These are phyloP conservation scores for Lenzites betulinus DNA, from an alignment of 768 basidiomycete genomes.

Conservation along the genomic window DNA sequence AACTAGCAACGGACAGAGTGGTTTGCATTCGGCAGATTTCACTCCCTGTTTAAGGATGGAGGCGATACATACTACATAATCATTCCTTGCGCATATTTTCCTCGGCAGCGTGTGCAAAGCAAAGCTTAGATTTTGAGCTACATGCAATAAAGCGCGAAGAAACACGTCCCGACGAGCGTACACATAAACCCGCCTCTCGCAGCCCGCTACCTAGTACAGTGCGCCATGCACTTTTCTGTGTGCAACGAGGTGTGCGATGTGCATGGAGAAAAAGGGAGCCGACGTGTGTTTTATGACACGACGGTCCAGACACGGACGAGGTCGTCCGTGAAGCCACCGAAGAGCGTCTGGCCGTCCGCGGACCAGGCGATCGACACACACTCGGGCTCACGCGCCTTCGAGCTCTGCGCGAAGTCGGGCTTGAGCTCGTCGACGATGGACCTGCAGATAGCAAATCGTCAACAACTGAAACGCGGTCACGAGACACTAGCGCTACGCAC, in stretches of 20 bases:
- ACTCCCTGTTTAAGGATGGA: too few species aligned
- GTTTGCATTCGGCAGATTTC: too few species aligned
- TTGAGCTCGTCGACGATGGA: slow-evolving; percentile 99
- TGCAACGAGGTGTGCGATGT: slow-evolving; percentile 14
- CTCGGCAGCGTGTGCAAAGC: slow-evolving; percentile 20
- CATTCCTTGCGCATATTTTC: background rate
- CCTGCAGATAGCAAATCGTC: slow-evolving; percentile 41
- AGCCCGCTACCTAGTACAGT: slow-evolving; percentile 22
- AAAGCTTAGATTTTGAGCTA: slow-evolving; percentile 28
- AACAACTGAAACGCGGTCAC: slow-evolving; percentile 1
- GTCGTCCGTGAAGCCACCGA: slow-evolving; percentile 96
- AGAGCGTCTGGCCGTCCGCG: slow-evolving; percentile 95
- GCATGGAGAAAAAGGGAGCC: background rate
- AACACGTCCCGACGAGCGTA: slow-evolving; percentile 23
- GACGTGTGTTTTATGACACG: slow-evolving; percentile 40
- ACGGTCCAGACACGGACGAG: slow-evolving; percentile 92
- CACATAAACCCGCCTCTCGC: slow-evolving; percentile 19
- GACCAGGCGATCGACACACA: slow-evolving; percentile 99
- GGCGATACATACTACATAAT: too few species aligned
- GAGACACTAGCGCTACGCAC: slow-evolving; percentile 49
- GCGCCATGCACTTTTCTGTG: slow-evolving; percentile 22
- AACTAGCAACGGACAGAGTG: too few species aligned
- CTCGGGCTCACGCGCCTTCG: slow-evolving; percentile 79
- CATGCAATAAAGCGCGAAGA: slow-evolving; percentile 24
- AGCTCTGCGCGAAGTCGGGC: slow-evolving; percentile 84